These are phyloP conservation scores for Tricholoma sp. DNA, from an alignment of 768 basidiomycete genomes.

Conservation along the genomic window DNA sequence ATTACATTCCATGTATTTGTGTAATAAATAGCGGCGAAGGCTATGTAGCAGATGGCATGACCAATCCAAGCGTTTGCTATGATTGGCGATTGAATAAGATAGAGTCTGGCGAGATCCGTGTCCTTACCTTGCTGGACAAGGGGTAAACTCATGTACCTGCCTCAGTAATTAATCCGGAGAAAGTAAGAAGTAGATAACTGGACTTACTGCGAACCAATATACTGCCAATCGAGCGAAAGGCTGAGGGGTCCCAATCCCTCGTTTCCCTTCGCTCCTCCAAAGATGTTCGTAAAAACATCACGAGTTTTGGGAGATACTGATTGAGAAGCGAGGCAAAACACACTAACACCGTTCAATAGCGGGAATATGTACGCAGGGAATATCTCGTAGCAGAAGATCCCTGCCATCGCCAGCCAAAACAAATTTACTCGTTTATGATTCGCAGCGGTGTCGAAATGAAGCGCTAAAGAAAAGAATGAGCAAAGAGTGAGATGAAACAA, in stretches of 20 bases:
- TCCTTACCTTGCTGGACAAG: slow-evolving; percentile 47
- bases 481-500: background rate
- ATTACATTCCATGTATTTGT: background rate
- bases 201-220: slow-evolving; percentile 42
- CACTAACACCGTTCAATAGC: background rate
- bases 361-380: background rate
- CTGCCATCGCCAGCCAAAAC: background rate
- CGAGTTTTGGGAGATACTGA: background rate
- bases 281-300: background rate
- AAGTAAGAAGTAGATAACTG: background rate
- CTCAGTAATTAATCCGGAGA: background rate
- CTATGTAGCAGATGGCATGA: background rate
- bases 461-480: background rate
- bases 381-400: background rate
- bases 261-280: slow-evolving; percentile 54
- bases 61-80: background rate
- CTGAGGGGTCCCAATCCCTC: slow-evolving; percentile 61
- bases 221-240: slow-evolving; percentile 67
- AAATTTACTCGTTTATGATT: background rate
- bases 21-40: background rate
- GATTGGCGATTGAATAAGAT: background rate
- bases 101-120: background rate
- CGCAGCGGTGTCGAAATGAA: background rate
- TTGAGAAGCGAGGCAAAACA: background rate
- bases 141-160: slow-evolving; percentile 48